phyloP scores from a whole-genome alignment of 495 filamentous ascomycete genomes.

The Trichoderma erinaceum region DNA sequence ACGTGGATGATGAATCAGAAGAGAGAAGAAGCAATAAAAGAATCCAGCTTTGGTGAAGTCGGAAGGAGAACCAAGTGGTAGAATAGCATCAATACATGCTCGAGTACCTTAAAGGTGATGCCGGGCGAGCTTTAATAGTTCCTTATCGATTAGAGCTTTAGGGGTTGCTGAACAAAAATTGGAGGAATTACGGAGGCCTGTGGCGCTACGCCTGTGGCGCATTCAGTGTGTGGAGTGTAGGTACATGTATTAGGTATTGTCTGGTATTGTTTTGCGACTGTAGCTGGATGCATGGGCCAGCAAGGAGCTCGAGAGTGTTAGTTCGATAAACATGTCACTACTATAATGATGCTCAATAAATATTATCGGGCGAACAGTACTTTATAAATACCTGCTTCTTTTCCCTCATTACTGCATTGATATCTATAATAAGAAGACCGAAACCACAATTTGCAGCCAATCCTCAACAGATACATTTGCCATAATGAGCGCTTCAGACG shows the following conservation, averaged over 20 bases:
- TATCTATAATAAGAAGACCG: too few species aligned
- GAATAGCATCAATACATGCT: neutral
- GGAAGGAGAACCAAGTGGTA: neutral
- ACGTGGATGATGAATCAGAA: neutral
- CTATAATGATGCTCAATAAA: too few species aligned
- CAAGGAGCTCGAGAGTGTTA: too few species aligned
- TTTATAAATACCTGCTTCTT: too few species aligned
- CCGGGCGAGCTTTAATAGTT: neutral
- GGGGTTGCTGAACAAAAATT: neutral
- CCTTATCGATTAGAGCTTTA: conserved; percentile 4
- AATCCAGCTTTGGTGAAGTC: neutral
- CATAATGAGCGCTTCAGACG: conserved; percentile 26
- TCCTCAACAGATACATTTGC: neutral
- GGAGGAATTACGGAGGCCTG: neutral
- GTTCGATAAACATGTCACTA: too few species aligned
- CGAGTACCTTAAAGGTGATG: neutral
- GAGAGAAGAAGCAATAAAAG: neutral
- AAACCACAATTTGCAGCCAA: neutral
- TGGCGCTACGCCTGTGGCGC: conserved; percentile 13
- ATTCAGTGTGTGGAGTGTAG: neutral
- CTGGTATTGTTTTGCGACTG: neutral
- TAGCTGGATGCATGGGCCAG: neutral
- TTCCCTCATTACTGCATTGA: too few species aligned
- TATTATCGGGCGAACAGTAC: too few species aligned
- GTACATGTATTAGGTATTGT: neutral